Percentiles rank a stretch among this genome's conserved stretches.
phyloP scores from a whole-genome alignment of 257 asterid genomes.

The Fraxinus americana region DNA sequence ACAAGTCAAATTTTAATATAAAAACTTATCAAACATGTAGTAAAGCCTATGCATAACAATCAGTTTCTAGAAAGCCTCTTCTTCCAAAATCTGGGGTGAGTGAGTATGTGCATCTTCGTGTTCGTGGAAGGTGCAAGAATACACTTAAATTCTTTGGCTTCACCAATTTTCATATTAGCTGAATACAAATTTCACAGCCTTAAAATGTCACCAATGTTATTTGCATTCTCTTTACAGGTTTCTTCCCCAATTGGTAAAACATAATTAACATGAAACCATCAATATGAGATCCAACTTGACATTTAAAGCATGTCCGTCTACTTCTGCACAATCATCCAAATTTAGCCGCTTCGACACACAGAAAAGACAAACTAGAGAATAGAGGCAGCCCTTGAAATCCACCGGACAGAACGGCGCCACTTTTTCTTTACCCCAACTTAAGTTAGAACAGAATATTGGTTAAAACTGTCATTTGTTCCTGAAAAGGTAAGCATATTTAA shows the following conservation, averaged over 20 bases:
- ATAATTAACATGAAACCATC: neutral
- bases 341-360: neutral
- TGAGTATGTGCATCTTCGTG: neutral
- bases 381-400: neutral
- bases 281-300: slow-evolving; percentile 2
- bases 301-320: neutral
- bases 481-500: neutral
- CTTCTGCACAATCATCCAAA: neutral
- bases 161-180: neutral
- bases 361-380: neutral
- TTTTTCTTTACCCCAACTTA: neutral
- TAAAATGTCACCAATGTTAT: neutral
- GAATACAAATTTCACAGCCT: slow-evolving; percentile 14
- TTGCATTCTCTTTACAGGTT: neutral
- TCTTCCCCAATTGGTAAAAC: neutral
- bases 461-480: neutral
- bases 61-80: neutral
- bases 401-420: neutral
- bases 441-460: neutral
- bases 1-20: too few relatives aligned
- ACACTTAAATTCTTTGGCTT: neutral
- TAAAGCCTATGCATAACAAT: neutral
- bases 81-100: neutral
- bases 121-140: neutral
- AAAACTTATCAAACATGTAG: too few relatives aligned